Evolutionary conservation across 192 early-diverging fungal species (phyloP).

Genomic region (Coemansia brasiliensis): DNA sequence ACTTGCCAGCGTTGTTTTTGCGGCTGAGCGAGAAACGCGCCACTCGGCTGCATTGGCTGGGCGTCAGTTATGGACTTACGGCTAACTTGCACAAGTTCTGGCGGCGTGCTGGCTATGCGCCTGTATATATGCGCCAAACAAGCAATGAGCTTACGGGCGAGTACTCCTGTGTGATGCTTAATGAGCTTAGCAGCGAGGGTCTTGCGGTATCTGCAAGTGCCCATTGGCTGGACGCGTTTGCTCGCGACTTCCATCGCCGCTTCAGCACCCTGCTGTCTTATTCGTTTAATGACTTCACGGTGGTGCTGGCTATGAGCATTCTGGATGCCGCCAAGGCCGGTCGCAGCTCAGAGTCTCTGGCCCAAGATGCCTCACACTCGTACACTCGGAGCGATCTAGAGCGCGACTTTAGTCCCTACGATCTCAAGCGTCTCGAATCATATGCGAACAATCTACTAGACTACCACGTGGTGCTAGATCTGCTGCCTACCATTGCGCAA

Average conservation of each 20-base stretch:
- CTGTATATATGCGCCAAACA: slow-evolving; percentile 96
- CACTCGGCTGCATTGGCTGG: slow-evolving; percentile 88
- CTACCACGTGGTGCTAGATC: slow-evolving; percentile 95
- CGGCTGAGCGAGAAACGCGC: slow-evolving; percentile 78
- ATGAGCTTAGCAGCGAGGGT: slow-evolving; percentile 60
- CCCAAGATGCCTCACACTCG: slow-evolving; percentile 16
- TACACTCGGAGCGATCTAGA: slow-evolving; percentile 24
- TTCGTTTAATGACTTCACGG: slow-evolving; percentile 81
- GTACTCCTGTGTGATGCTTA: slow-evolving; percentile 97
- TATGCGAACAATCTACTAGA: slow-evolving; percentile 96
- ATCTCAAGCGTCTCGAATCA: slow-evolving; percentile 94
- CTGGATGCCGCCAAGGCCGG: slow-evolving; percentile 69
- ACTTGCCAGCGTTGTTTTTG: slow-evolving; percentile 91
- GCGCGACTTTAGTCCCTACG: slow-evolving; percentile 60
- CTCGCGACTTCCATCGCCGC: slow-evolving; percentile 87
- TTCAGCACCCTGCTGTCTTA: slow-evolving; percentile 87
- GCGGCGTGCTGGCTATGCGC: slow-evolving; percentile 86
- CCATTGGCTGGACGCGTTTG: slow-evolving; percentile 86
- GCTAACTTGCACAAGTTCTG: slow-evolving; percentile 91
- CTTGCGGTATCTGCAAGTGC: slow-evolving; percentile 54
- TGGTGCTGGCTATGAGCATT: slow-evolving; percentile 79
- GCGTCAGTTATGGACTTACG: slow-evolving; percentile 94
- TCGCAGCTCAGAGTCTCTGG: slow-evolving; percentile 24
- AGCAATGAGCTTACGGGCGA: slow-evolving; percentile 97
- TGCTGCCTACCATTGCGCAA: slow-evolving; percentile 79